phyloP scores from a whole-genome alignment of 441 rosid genomes.

The Erodium moschatum region DNA sequence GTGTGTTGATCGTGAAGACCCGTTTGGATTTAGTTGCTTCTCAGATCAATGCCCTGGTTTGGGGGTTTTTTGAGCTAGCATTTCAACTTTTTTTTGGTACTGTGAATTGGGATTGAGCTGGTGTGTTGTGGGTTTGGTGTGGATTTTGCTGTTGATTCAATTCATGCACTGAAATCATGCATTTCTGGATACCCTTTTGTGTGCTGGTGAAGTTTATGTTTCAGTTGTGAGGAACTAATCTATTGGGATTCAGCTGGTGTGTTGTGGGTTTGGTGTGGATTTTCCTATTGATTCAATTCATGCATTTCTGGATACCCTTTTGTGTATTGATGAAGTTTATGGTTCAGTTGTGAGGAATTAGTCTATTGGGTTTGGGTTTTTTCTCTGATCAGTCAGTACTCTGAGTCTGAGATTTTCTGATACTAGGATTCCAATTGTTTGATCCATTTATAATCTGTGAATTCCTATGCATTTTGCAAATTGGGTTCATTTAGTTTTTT shows the following conservation, averaged over 20 bases:
- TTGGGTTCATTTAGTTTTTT: constrained; percentile 4
- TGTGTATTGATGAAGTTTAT: no score
- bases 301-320: not conserved
- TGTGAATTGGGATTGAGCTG: not conserved
- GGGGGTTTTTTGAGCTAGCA: not conserved
- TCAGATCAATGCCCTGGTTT: not conserved
- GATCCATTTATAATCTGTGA: not conserved
- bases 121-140: not conserved
- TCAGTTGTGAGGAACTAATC: not conserved
- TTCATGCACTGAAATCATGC: not conserved
- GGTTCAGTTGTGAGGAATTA: no score
- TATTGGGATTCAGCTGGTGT: not conserved
- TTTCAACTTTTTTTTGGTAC: not conserved
- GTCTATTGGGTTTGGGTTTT: not conserved
- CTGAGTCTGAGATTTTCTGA: not conserved
- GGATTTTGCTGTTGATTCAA: not conserved
- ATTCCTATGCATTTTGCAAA: not conserved
- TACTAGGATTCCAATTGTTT: not conserved
- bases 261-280: not conserved
- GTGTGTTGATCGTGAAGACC: constrained; percentile 6
- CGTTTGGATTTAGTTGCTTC: constrained; percentile 1
- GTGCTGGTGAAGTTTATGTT: no score
- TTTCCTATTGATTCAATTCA: not conserved
- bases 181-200: no score
- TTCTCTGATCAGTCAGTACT: not conserved